Base-by-base conservation (phyloP, 495 filamentous ascomycete species). In the Penicillium angulare region DNA sequence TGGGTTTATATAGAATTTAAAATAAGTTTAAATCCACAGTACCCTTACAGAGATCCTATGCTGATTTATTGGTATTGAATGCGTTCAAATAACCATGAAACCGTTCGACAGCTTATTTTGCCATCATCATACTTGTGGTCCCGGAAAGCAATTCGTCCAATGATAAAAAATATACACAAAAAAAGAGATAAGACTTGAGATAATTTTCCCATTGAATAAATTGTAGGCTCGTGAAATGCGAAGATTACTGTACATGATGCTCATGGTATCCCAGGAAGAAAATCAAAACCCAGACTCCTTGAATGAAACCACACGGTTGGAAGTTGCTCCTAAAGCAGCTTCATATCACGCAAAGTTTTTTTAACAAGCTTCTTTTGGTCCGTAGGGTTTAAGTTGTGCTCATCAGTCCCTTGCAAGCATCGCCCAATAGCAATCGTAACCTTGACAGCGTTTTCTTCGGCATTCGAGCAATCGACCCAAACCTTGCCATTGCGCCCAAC, bases 401-500 rank as follows among this genome's bases (percentile, higher is more conserved):
- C 76, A 65, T 96, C 93, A 6, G 87, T 88, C 64, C 86, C 81
- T 61, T 78, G 77, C 45, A 97, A 69, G 50, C 89, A 90, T 55
- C 83, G 80, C n/a, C 92, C 92, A 47, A 97, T 85, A 5, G 82
- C 76, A 42, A 97, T 61, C 7, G 88, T 90, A 52, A 75, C 80
- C 65, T 74, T 79, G 21, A 86, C 67, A 9, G 71, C 65, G 47
- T 47, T 52, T n/a, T 74, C 71, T 39, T 77, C 85, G 12, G 83
- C 86, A 41, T 85, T 82, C 2, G 73, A 71, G 50, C 76, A 80
- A 56, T 89, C 82, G 15, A 97, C 86, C 93, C 93, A 97, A 29
- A 97, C 80, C 72, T 81, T 87, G 17, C 93, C 93, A 67, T 98
- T 98, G 64, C 92, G 84, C 18, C 95, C 95, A 21, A 96, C 89